phyloP scores from a whole-genome alignment of 768 basidiomycete species.

The Rhodotorula paludigena region DNA sequence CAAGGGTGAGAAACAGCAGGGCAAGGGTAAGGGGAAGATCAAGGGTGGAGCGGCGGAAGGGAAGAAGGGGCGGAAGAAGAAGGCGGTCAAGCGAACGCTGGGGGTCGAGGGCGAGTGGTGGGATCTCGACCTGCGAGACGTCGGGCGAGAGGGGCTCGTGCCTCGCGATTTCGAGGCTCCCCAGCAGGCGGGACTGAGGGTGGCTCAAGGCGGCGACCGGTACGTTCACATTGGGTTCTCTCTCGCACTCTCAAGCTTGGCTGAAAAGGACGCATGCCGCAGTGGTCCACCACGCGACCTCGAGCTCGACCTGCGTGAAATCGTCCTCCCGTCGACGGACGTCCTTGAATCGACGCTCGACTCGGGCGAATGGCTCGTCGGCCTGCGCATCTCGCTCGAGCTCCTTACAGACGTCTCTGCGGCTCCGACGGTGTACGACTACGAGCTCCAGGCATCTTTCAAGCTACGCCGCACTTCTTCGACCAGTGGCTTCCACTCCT shows the following conservation, averaged over 20 bases:
- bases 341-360: not conserved
- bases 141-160: not conserved
- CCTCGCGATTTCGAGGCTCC: not conserved
- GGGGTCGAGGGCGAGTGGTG: not conserved
- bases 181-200: too few species aligned
- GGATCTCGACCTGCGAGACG: not conserved
- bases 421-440: not conserved
- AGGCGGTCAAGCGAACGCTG: not conserved
- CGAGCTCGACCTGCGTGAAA: not conserved
- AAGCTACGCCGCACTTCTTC: not conserved
- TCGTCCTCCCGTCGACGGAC: not conserved
- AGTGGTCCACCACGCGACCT: too few species aligned
- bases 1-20: not conserved
- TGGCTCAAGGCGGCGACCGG: too few species aligned
- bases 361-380: not conserved
- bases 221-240: not conserved
- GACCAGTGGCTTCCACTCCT: not conserved
- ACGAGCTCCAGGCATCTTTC: not conserved
- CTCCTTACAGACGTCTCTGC: not conserved
- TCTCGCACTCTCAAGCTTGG: not conserved
- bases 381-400: not conserved
- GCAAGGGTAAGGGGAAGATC: not conserved
- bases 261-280: not conserved
- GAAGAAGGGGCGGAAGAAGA: not conserved
- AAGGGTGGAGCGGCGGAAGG: too few species aligned